These are phyloP conservation scores for Gloeostereum incarnatum DNA, from an alignment of 768 basidiomycete genomes.

Conservation along the genomic window DNA sequence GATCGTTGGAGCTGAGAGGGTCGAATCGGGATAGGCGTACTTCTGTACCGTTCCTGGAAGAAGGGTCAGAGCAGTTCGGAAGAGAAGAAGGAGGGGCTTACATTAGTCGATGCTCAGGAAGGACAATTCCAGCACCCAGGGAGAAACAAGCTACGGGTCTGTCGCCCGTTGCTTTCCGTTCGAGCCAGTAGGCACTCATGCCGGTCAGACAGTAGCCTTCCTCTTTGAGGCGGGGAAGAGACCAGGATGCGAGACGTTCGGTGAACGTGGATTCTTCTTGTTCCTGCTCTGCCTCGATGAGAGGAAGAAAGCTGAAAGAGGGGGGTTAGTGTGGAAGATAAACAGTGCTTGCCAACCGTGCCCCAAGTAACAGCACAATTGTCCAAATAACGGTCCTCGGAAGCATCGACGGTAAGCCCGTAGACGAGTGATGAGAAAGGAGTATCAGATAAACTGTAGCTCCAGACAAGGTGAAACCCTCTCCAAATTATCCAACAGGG, in stretches of 20 bases:
- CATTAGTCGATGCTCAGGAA: slow-evolving; percentile 69
- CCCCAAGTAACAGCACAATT: too few relatives aligned
- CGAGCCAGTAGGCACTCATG: slow-evolving; percentile 60
- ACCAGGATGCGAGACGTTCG: slow-evolving; percentile 63
- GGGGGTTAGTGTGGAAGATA: background rate
- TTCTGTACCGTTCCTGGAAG: slow-evolving; percentile 57
- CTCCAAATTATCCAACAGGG: too few relatives aligned
- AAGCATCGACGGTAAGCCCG: too few relatives aligned
- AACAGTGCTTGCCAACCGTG: too few relatives aligned
- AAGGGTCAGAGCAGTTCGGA: slow-evolving; percentile 4
- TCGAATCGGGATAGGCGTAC: slow-evolving; percentile 56
- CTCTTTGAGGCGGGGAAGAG: slow-evolving; percentile 43
- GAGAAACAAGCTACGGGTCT: slow-evolving; percentile 58
- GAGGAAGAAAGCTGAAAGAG: slow-evolving; percentile 27
- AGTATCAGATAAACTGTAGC: too few relatives aligned
- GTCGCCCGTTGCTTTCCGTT: slow-evolving; percentile 52
- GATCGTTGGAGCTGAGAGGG: slow-evolving; percentile 51
- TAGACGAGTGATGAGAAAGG: too few relatives aligned
- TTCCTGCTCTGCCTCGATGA: slow-evolving; percentile 54
- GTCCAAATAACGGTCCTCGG: too few relatives aligned
- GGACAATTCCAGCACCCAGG: slow-evolving; percentile 48
- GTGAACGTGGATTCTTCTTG: slow-evolving; percentile 52
- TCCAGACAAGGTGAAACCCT: too few relatives aligned
- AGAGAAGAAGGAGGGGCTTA: slow-evolving; percentile 22
- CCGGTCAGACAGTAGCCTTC: slow-evolving; percentile 69